phyloP scores from a whole-genome alignment of 331 rosid genomes.

The Malus hybrid region DNA sequence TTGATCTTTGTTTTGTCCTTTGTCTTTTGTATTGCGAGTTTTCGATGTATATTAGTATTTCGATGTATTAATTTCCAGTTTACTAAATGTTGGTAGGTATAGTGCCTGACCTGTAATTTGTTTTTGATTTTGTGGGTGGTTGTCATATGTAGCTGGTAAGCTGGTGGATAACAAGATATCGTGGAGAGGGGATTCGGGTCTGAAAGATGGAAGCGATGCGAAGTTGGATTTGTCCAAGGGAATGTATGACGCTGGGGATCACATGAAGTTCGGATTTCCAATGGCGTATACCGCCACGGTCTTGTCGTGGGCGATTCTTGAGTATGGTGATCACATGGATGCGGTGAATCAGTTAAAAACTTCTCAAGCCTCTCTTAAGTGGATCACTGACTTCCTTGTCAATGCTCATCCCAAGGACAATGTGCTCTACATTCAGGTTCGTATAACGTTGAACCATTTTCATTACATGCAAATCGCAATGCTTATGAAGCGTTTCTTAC shows the following conservation, averaged over 20 bases:
- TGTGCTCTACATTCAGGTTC: constrained; percentile 90
- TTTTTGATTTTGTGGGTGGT: neutral
- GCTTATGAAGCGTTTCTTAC: neutral
- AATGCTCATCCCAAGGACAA: constrained; percentile 67
- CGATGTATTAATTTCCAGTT: neutral
- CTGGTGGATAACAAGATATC: constrained; percentile 51
- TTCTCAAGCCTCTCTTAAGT: constrained; percentile 63
- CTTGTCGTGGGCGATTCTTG: constrained; percentile 88
- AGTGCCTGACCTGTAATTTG: neutral
- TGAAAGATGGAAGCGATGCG: constrained; percentile 68
- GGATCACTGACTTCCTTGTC: constrained; percentile 93
- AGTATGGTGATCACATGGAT: constrained; percentile 91
- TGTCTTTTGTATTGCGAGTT: neutral
- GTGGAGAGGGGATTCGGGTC: constrained; percentile 95
- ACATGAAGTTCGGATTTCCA: constrained; percentile 90
- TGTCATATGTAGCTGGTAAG: constrained; percentile 56
- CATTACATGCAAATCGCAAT: neutral
- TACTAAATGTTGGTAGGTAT: neutral
- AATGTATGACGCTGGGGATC: constrained; percentile 96
- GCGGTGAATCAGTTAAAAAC: constrained; percentile 59
- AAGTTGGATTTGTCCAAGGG: constrained; percentile 80
- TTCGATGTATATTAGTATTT: neutral
- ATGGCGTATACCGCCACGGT: constrained; percentile 91
- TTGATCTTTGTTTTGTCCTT: neutral
- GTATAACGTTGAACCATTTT: neutral